Percentiles rank a stretch among this genome's conserved stretches.
Evolutionary conservation across 139 green algal genomes (phyloP).

Genomic region (Limnomonas spitsbergensis): DNA sequence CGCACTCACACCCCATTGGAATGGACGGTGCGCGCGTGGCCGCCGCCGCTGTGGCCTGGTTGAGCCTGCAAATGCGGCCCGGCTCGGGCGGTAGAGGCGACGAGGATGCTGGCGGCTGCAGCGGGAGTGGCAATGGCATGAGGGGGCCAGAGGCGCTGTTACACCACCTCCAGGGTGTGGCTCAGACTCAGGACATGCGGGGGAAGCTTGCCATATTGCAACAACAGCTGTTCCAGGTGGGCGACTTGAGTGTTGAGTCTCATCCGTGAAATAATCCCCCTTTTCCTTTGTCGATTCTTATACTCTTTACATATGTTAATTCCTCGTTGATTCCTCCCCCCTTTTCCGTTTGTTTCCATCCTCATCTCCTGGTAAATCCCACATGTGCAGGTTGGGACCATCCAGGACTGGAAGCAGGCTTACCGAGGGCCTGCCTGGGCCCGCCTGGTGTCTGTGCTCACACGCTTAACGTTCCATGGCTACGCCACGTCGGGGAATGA

Average conservation of each 20-base stretch:
- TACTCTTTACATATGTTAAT: no score
- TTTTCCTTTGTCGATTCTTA: no score
- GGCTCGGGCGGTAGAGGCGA: not conserved
- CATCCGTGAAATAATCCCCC: no score
- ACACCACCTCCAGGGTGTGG: conserved; percentile 3
- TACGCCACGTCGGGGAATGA: conserved; percentile 24
- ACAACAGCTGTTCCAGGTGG: conserved; percentile 14
- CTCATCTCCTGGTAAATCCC: no score
- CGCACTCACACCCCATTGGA: conserved; percentile 19
- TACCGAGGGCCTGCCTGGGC: conserved; percentile 20
- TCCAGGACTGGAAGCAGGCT: not conserved
- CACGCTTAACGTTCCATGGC: conserved; percentile 16
- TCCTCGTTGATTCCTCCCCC: no score
- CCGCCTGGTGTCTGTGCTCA: not conserved
- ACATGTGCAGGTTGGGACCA: not conserved
- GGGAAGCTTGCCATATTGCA: conserved; percentile 15
- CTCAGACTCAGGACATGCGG: conserved; percentile 16
- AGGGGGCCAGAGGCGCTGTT: conserved; percentile 3
- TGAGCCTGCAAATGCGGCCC: not conserved
- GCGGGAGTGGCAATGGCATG: not conserved
- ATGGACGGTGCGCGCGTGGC: conserved; percentile 11
- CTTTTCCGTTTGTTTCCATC: no score
- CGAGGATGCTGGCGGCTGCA: not conserved
- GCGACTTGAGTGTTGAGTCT: not conserved
- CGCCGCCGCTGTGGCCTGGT: conserved; percentile 15